Percentiles rank a stretch among this genome's conserved stretches.
These are phyloP conservation scores for Suillus spraguei DNA, from an alignment of 768 basidiomycete genomes.

Conservation along the genomic window DNA sequence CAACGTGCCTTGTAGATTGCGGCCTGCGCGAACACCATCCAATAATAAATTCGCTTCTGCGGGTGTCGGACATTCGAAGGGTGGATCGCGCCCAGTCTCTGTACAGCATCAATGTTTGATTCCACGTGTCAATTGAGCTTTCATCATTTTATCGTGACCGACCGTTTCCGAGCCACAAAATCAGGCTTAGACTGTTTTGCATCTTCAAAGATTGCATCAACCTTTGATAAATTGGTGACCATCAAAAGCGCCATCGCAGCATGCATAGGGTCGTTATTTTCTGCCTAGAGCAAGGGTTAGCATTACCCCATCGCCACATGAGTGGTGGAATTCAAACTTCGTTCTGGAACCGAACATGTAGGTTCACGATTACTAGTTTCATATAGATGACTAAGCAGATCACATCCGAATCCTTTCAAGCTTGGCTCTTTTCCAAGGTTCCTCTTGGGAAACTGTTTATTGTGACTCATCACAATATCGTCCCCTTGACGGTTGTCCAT, in stretches of 20 bases:
- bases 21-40: not conserved
- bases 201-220: not conserved
- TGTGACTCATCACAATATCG: not conserved
- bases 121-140: not conserved
- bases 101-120: not conserved
- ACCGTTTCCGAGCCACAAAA: not conserved
- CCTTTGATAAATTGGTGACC: not conserved
- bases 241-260: not conserved
- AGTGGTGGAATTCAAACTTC: not conserved
- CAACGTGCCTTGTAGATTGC: not conserved
- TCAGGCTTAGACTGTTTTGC: not conserved
- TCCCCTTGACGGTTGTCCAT: not conserved
- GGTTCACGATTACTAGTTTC: not conserved
- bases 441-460: slow-evolving; percentile 3
- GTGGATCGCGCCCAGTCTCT: not conserved
- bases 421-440: not conserved
- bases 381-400: slow-evolving; percentile 5
- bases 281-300: not conserved
- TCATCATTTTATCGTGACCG: not conserved
- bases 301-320: not conserved
- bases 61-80: not conserved
- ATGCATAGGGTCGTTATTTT: not conserved
- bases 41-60: not conserved
- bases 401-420: not conserved
- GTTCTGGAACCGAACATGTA: not conserved